Conservation (phyloP, 768 basidiomycete species). For the Chiua virens region DNA sequence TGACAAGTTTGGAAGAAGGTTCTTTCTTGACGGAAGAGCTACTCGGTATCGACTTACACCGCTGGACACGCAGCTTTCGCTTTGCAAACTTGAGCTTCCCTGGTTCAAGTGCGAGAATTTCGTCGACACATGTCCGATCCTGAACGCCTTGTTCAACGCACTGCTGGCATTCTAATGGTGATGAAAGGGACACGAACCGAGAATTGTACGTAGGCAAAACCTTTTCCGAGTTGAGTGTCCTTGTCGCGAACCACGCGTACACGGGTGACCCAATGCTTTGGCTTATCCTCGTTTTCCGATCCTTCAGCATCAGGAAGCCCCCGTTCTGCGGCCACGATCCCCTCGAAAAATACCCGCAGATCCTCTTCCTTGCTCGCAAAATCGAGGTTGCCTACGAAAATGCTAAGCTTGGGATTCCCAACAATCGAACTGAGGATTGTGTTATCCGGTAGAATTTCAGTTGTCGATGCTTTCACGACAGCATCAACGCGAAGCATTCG, state of each 20-base stretch:
- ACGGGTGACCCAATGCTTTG: constrained; percentile 66
- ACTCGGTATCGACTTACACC: constrained; percentile 77
- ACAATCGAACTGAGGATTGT: constrained; percentile 24
- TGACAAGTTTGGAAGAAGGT: constrained; percentile 2
- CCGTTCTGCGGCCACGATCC: constrained; percentile 64
- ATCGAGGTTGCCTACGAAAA: constrained; percentile 93
- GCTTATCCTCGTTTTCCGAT: constrained; percentile 34
- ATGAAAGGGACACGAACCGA: constrained; percentile 42
- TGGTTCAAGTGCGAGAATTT: constrained; percentile 78
- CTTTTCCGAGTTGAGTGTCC: constrained; percentile 92
- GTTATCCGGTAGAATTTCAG: constrained; percentile 13
- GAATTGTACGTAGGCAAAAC: constrained; percentile 92
- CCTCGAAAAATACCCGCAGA: constrained; percentile 83
- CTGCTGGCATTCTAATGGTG: neutral
- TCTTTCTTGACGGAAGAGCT: constrained; percentile 17
- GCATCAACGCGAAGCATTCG: constrained; percentile 79
- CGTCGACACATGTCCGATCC: constrained; percentile 92
- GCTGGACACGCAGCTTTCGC: constrained; percentile 86
- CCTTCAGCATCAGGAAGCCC: constrained; percentile 49
- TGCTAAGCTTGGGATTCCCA: constrained; percentile 73
- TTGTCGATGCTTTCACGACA: constrained; percentile 40
- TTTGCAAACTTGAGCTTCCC: constrained; percentile 88
- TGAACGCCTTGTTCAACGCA: constrained; percentile 30
- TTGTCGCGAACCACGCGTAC: constrained; percentile 90
- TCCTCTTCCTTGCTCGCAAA: constrained; percentile 92